Evolutionary conservation across 1,139 yeast genomes (phyloP).

Genomic region (Hansenula lynferdii): DNA sequence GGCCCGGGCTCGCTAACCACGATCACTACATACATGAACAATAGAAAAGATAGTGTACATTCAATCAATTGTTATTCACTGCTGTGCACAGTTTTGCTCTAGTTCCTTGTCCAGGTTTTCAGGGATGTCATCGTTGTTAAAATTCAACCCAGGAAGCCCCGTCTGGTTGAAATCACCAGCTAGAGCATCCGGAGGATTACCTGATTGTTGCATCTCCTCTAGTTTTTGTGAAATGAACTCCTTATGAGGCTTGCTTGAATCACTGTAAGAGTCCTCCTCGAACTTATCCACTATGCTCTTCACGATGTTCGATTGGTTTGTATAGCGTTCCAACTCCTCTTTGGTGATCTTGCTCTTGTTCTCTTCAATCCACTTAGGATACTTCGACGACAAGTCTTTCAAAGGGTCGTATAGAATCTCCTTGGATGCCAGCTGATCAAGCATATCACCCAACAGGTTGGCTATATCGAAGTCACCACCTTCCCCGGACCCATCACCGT

Average conservation of each 20-base stretch:
- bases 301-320: conserved; percentile 50
- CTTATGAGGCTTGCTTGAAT: conserved; percentile 45
- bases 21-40: too few relatives aligned
- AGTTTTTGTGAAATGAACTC: conserved; percentile 51
- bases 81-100: conserved; percentile 34
- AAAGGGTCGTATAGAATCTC: conserved; percentile 87
- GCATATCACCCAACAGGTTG: conserved; percentile 68
- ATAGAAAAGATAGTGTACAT: background rate
- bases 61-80: background rate
- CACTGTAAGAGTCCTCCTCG: conserved; percentile 50
- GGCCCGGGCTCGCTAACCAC: background rate
- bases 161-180: conserved; percentile 60
- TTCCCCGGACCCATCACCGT: conserved; percentile 28
- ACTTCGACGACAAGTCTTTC: conserved; percentile 70
- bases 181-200: conserved; percentile 83
- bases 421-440: conserved; percentile 80
- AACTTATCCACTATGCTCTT: conserved; percentile 50
- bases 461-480: conserved; percentile 50
- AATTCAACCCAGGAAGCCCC: conserved; percentile 43
- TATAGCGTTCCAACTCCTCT: conserved; percentile 46
- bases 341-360: conserved; percentile 38
- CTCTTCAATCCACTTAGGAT: conserved; percentile 36
- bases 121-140: conserved; percentile 41
- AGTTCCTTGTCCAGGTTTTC: conserved; percentile 37
- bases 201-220: conserved; percentile 73